Evolutionary conservation across 352 stramenopile species (phyloP).

Genomic region (Phytophthora agathidicida): DNA sequence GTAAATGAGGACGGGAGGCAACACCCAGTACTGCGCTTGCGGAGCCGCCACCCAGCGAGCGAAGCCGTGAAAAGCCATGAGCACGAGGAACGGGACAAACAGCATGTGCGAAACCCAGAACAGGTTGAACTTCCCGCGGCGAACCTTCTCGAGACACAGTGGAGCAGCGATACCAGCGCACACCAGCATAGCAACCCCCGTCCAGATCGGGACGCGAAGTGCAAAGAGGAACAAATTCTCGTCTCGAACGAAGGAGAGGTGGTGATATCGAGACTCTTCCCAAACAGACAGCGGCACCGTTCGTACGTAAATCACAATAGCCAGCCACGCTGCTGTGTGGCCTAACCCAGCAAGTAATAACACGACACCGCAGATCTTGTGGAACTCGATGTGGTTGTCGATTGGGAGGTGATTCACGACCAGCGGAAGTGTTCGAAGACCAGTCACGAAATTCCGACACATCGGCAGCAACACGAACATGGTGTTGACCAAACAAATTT

Average conservation of each 20-base stretch:
- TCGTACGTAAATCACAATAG: constrained; percentile 60
- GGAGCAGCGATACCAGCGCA: constrained; percentile 54
- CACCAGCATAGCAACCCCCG: constrained; percentile 62
- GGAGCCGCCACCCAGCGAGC: constrained; percentile 63
- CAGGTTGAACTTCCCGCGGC: constrained; percentile 63
- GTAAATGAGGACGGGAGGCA: constrained; percentile 64
- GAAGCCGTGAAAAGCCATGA: constrained; percentile 71
- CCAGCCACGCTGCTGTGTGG: constrained; percentile 57
- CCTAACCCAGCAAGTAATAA: constrained; percentile 61
- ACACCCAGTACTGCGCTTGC: constrained; percentile 61
- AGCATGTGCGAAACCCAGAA: constrained; percentile 78
- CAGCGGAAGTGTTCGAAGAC: constrained; percentile 46
- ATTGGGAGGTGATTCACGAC: constrained; percentile 62
- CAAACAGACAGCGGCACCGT: constrained; percentile 44
- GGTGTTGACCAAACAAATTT: constrained; percentile 79
- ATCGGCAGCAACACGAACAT: constrained; percentile 78
- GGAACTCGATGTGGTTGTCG: constrained; percentile 72
- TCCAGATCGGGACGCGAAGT: constrained; percentile 66
- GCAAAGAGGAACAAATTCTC: constrained; percentile 51
- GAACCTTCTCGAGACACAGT: constrained; percentile 52
- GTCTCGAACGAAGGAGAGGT: constrained; percentile 58
- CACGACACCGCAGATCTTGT: constrained; percentile 81
- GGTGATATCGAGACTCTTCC: constrained; percentile 49
- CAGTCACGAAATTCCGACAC: constrained; percentile 73
- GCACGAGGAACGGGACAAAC: constrained; percentile 67